Conservation (phyloP, 495 filamentous ascomycete species). For the Lasiosphaeris hirsuta region DNA sequence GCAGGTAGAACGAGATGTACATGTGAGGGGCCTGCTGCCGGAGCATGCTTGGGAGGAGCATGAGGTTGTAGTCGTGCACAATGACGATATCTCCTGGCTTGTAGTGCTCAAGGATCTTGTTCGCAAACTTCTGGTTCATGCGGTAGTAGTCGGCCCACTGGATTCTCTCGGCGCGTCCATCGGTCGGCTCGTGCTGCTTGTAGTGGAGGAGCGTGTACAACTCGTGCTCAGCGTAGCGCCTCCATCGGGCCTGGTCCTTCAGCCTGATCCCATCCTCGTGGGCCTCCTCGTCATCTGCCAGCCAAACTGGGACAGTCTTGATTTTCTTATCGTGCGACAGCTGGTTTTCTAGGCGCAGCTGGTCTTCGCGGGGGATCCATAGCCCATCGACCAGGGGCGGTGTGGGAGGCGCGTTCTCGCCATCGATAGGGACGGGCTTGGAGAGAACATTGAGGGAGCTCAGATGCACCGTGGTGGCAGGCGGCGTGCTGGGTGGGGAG, state of each 20-base stretch:
- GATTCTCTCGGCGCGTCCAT: constrained; percentile 73
- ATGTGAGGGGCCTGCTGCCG: constrained; percentile 77
- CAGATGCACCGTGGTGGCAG: constrained; percentile 37
- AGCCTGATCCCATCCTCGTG: constrained; percentile 61
- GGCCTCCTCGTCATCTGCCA: constrained; percentile 65
- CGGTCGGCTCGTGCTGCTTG: constrained; percentile 81
- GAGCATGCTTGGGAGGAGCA: constrained; percentile 80
- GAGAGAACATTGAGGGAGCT: constrained; percentile 57
- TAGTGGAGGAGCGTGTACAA: constrained; percentile 91
- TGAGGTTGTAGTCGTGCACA: constrained; percentile 88
- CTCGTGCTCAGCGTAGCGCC: constrained; percentile 82
- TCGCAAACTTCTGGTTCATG: constrained; percentile 83
- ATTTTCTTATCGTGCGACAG: constrained; percentile 60
- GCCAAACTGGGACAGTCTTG: constrained; percentile 79
- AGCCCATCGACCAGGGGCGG: constrained; percentile 61
- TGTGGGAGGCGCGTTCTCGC: constrained; percentile 46
- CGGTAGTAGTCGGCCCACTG: constrained; percentile 87
- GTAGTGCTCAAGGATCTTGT: constrained; percentile 79
- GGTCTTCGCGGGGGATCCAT: constrained; percentile 61
- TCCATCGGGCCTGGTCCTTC: constrained; percentile 77
- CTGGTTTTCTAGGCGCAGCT: constrained; percentile 63
- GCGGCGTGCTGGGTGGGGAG: constrained; percentile 40
- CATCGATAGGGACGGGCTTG: constrained; percentile 69
- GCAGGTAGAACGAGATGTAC: constrained; percentile 87
- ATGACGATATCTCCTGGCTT: constrained; percentile 86